Base-by-base conservation (phyloP, 1,139 yeast genomes). In the Suhomyces coccinellae region DNA sequence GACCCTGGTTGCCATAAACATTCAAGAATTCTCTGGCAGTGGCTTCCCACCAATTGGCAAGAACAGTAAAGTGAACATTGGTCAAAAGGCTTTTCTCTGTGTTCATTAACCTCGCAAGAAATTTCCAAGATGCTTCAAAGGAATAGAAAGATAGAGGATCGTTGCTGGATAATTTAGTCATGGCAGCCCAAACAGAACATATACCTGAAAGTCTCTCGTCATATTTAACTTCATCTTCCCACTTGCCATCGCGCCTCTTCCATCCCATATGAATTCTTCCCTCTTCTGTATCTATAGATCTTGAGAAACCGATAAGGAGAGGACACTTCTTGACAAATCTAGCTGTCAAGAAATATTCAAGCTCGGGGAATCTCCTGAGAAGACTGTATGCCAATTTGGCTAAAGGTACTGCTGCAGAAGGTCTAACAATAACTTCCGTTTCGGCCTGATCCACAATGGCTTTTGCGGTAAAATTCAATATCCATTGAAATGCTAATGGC, bases 11-110 rank as follows among this genome's bases (percentile, higher is more conserved):
- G 0, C 91, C 90, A 62, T 82, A 95, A 0, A 73, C 73, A 11
- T 61, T 58, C 8, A 74, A 47, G 47, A 93, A 80, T 37, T 79
- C 71, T 12, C 55, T 54, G 0, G 88, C 93, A 36, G 86, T 76
- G 6, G 91, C 82, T 52, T 95, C 99, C 96, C 97, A 89, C 97
- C 97, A 91, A 35, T 87, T 80, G 2, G 90, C 83, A 7, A 84
- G 76, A 1, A 87, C 78, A 0, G 83, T 73, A 59, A 77, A 91
- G 59, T 90, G 96, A 0, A 86, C 79, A 52, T 89, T 85, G 0
- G 80, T 71, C 12, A 89, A 59, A 10, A 78, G 60, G 0, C 66
- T 64, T 5, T 57, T 32, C 2, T 80, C 75, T 1, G 78, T 71
- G 62, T 93, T 91, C 35, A 85, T 69, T 47, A 82, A 65, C 39